phyloP scores from a whole-genome alignment of 2,329 filamentous ascomycete genomes.

The Aspergillus luchuensis region DNA sequence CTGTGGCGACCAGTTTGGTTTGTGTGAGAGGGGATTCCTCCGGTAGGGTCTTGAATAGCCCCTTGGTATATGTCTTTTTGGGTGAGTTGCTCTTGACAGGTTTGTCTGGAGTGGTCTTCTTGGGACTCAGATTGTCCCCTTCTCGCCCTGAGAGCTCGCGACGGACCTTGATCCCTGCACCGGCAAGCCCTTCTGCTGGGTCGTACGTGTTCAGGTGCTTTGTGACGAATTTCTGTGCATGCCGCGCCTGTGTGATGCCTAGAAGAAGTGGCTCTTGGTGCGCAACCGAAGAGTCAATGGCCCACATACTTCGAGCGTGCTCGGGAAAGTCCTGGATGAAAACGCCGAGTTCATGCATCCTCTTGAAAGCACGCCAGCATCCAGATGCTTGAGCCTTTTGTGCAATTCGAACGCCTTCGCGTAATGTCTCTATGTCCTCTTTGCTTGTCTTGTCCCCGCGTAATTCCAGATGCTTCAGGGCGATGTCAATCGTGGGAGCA shows the following conservation, averaged over 20 bases:
- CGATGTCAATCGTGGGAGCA: constrained; percentile 63
- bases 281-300: constrained; percentile 56
- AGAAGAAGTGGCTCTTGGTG: constrained; percentile 53
- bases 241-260: constrained; percentile 58
- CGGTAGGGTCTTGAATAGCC: constrained; percentile 31
- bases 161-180: constrained; percentile 43
- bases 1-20: constrained; percentile 72
- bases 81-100: constrained; percentile 28
- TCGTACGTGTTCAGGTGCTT: constrained; percentile 37
- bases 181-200: constrained; percentile 44
- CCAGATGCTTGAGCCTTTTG: constrained; percentile 60
- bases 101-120: constrained; percentile 26
- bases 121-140: constrained; percentile 19
- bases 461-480: constrained; percentile 67
- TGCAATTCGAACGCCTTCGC: constrained; percentile 67
- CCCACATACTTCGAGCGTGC: constrained; percentile 65
- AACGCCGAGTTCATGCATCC: constrained; percentile 75
- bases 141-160: constrained; percentile 29
- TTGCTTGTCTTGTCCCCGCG: constrained; percentile 59
- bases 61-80: constrained; percentile 36
- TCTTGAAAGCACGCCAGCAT: constrained; percentile 68
- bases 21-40: constrained; percentile 57
- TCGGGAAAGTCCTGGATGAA: constrained; percentile 69
- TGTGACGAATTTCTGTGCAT: constrained; percentile 58
- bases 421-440: constrained; percentile 64